Evolutionary conservation across 495 filamentous ascomycete species (phyloP).

Genomic region (Penicillium cosmopolitanum): DNA sequence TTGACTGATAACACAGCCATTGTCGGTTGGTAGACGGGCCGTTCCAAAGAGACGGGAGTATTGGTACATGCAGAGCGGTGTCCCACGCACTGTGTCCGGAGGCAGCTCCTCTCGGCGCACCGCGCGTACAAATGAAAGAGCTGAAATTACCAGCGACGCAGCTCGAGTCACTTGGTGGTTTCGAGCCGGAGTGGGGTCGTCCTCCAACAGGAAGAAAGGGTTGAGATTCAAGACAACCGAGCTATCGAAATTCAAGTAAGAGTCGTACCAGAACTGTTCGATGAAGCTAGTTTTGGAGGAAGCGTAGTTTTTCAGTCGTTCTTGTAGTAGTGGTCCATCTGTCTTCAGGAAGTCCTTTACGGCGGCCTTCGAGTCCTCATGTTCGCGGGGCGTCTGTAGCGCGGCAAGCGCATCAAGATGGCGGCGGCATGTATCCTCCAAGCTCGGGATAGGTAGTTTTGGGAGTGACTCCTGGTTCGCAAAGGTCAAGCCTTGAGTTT

Average conservation of each 20-base stretch:
- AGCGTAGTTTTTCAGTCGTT: constrained; percentile 92
- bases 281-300: constrained; percentile 92
- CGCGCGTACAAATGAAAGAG: constrained; percentile 89
- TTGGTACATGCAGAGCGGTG: constrained; percentile 95
- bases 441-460: constrained; percentile 92
- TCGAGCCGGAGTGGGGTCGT: constrained; percentile 93
- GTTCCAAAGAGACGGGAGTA: constrained; percentile 96
- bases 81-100: constrained; percentile 81
- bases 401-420: constrained; percentile 83
- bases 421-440: constrained; percentile 76
- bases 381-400: constrained; percentile 78
- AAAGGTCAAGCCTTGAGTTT: constrained; percentile 69
- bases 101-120: constrained; percentile 92
- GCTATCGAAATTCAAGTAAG: constrained; percentile 97
- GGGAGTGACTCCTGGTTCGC: constrained; percentile 85
- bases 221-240: constrained; percentile 97
- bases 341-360: constrained; percentile 82
- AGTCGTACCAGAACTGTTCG: constrained; percentile 99
- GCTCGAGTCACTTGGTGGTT: constrained; percentile 96
- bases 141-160: constrained; percentile 88
- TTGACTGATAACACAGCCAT: constrained; percentile 94
- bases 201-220: constrained; percentile 95
- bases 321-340: constrained; percentile 85
- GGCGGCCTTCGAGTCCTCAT: constrained; percentile 78
- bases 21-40: constrained; percentile 89